phyloP scores from a whole-genome alignment of 2,329 filamentous ascomycete species.

The Cladophialophora carrionii region DNA sequence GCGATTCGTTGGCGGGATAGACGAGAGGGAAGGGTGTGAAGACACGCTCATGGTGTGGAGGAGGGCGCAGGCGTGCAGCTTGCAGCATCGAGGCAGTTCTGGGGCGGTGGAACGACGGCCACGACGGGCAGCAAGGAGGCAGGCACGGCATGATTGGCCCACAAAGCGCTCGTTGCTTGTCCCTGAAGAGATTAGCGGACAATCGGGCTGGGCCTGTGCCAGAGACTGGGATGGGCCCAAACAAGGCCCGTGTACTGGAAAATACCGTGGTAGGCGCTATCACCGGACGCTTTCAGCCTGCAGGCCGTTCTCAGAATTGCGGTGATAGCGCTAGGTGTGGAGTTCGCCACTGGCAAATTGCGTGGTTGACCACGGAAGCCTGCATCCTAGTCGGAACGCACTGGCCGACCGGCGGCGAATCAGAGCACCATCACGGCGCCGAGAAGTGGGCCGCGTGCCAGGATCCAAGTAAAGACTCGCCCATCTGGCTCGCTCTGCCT shows the following conservation, averaged over 20 bases:
- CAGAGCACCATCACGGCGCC: background rate
- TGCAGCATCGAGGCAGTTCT: slow-evolving; percentile 16
- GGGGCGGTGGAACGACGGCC: slow-evolving; percentile 11
- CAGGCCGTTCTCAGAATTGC: slow-evolving; percentile 5
- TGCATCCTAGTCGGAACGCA: slow-evolving; percentile 13
- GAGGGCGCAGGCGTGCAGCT: slow-evolving; percentile 4
- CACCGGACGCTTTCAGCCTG: background rate
- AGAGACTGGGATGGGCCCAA: slow-evolving; percentile 14
- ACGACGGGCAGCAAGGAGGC: slow-evolving; percentile 4
- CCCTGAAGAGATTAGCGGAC: slow-evolving; percentile 25
- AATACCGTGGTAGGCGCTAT: background rate
- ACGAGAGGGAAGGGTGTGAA: background rate
- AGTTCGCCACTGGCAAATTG: slow-evolving; percentile 16
- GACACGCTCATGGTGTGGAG: background rate
- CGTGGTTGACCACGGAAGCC: slow-evolving; percentile 22
- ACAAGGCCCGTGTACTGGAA: slow-evolving; percentile 14
- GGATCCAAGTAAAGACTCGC: background rate
- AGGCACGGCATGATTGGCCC: slow-evolving; percentile 22
- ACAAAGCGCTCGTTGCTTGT: slow-evolving; percentile 31
- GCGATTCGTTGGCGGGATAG: slow-evolving; percentile 3
- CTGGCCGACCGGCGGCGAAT: slow-evolving; percentile 13
- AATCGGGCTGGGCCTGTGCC: slow-evolving; percentile 8
- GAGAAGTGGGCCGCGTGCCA: background rate
- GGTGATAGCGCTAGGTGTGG: background rate
- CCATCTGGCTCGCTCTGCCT: slow-evolving; percentile 9